Evolutionary conservation across 2,329 filamentous ascomycete species (phyloP).

Genomic region (Polychaeton citri): DNA sequence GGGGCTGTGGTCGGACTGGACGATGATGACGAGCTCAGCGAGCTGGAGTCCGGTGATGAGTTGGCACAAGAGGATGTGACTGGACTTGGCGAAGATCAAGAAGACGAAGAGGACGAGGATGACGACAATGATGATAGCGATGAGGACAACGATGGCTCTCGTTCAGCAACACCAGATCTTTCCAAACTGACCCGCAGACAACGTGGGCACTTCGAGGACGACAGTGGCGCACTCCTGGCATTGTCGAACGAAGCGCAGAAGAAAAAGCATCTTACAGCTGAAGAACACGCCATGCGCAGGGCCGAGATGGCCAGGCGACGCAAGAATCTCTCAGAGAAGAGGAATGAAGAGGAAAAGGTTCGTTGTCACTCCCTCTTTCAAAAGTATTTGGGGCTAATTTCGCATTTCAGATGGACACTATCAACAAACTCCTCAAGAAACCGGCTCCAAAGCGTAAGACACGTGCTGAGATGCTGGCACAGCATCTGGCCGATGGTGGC

Average conservation of each 20-base stretch:
- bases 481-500: conserved; percentile 30
- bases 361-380: conserved; percentile 3
- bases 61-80: conserved; percentile 10
- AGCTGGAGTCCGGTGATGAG: conserved; percentile 12
- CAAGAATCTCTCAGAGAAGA: conserved; percentile 63
- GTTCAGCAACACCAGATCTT: conserved; percentile 47
- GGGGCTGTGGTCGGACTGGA: conserved; percentile 28
- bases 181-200: conserved; percentile 58
- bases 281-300: conserved; percentile 59
- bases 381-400: not conserved
- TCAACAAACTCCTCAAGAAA: conserved; percentile 79
- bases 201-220: conserved; percentile 43
- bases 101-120: conserved; percentile 25
- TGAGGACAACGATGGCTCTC: conserved; percentile 24
- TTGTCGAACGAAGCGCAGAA: conserved; percentile 56
- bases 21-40: conserved; percentile 25
- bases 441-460: conserved; percentile 57
- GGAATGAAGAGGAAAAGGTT: conserved; percentile 68
- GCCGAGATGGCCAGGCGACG: conserved; percentile 61
- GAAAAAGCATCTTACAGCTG: conserved; percentile 59
- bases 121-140: conserved; percentile 37
- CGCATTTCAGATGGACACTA: conserved; percentile 62
- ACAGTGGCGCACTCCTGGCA: conserved; percentile 29
- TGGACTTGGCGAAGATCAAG: conserved; percentile 28
- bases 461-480: conserved; percentile 33